Evolutionary conservation across 2,329 filamentous ascomycete species (phyloP), one percentile per base, ranked within the genome.

Genomic region (Penicillium sp.): DNA sequence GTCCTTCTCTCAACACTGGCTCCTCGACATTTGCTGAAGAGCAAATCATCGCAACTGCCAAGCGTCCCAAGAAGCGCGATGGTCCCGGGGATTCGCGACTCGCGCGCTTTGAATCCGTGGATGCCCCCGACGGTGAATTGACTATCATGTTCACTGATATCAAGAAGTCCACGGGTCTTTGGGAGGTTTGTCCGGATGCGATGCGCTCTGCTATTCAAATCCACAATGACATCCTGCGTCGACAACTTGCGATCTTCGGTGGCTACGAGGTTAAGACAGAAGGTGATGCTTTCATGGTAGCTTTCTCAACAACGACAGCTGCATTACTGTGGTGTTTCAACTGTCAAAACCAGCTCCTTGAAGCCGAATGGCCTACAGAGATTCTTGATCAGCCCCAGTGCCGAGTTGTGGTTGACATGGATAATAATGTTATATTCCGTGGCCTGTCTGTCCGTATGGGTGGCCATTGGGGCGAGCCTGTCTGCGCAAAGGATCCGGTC

Each of bases 261-360:
- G 94, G 94, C 1, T 99, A 97, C 69, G 94, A 99, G 76, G 94
- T 99, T 74, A 99, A 99, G 81, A 99, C 94, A 17, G 94, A 99
- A 90, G 94, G 94, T 64, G 94, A 99, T 75, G 94, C 94, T 9
- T 99, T 99, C 69, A 97, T 99, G 92, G 94, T 99, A 31, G 96
- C 93, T 10, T 99, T 99, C 75, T 90, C 92, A 1, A 97, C 94
- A 0, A 91, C 94, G 2, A 97, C 94, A 1, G 94, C 92, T 9
- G 94, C 94, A 5, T 78, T 99, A 46, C 82, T 99, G 8, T 99
- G 94, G 94, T 95, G 89, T 66, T 99, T 99, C 76, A 90, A 91
- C 22, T 92, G 97, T 28, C 94, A 99, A 73, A 88, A 87, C 62
- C 84, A 88, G 67, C 84, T 99, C 4, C 83, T 99, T 1, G 90